phyloP scores from a whole-genome alignment of 192 early-diverging fungal genomes.

The Backusella tarrabulga region DNA sequence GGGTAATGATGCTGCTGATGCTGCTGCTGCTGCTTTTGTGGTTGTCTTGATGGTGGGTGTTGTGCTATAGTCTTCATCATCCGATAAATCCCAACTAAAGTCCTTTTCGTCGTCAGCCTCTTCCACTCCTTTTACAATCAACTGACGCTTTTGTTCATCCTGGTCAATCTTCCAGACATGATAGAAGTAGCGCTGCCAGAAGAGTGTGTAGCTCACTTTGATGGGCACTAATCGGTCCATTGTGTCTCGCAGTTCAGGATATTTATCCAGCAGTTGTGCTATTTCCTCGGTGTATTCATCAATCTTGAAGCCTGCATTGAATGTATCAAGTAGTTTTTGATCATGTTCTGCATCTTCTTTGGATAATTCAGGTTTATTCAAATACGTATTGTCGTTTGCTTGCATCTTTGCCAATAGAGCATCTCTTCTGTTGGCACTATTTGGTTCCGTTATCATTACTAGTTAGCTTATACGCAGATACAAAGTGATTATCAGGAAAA shows the following conservation, averaged over 20 bases:
- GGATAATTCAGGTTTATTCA: conserved; percentile 33
- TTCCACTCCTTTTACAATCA: conserved; percentile 11
- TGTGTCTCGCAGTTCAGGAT: conserved; percentile 40
- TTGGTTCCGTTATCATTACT: not conserved
- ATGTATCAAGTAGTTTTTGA: conserved; percentile 41
- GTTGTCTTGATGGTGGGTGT: not conserved
- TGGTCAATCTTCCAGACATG: conserved; percentile 52
- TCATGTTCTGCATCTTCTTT: conserved; percentile 17
- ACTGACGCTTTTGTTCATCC: conserved; percentile 47
- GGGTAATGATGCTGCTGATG: not conserved
- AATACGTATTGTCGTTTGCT: conserved; percentile 39
- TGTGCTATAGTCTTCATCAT: conserved; percentile 25
- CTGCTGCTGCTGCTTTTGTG: not conserved
- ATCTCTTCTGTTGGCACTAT: conserved; percentile 36
- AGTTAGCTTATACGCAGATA: not conserved
- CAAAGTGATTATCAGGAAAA: too few species aligned
- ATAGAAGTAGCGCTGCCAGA: conserved; percentile 54
- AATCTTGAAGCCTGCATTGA: conserved; percentile 44
- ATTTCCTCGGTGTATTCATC: conserved; percentile 50
- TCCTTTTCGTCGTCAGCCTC: conserved; percentile 25
- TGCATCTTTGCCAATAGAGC: conserved; percentile 44
- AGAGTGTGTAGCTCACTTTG: conserved; percentile 45
- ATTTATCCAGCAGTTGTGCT: conserved; percentile 39
- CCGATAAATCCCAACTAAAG: conserved; percentile 37
- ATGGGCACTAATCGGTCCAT: conserved; percentile 51